Evolutionary conservation across 129 eudicot genomes (phyloP).

Genomic region (Arctium minus): DNA sequence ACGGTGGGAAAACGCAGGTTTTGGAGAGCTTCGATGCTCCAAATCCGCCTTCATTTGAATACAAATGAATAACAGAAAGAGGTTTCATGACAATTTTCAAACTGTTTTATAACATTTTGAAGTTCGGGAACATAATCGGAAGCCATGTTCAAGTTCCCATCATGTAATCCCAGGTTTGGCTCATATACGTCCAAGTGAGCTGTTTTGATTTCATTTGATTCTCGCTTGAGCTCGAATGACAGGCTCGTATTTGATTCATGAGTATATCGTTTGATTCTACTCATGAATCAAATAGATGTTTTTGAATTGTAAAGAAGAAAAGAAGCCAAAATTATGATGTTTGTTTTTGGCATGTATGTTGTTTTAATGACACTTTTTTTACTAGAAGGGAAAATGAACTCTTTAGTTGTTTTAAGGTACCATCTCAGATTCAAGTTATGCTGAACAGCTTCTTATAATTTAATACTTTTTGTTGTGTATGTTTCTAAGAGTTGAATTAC

Average conservation of each 20-base stretch:
- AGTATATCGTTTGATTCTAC: neutral
- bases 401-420: no score
- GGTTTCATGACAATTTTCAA: neutral
- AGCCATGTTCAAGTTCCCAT: neutral
- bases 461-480: neutral
- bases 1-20: constrained; percentile 70
- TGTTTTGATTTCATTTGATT: neutral
- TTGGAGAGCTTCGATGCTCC: constrained; percentile 95
- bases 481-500: neutral
- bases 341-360: neutral
- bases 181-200: neutral
- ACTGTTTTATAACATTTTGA: neutral
- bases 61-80: constrained; percentile 37
- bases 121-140: neutral
- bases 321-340: neutral
- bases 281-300: neutral
- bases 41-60: constrained; percentile 76
- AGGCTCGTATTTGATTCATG: neutral
- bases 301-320: neutral
- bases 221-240: neutral
- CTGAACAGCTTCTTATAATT: neutral
- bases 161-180: neutral
- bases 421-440: no score
- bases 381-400: neutral
- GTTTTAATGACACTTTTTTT: neutral